Base-by-base conservation (phyloP, 306 rosid genomes). In the Quercus parvula region DNA sequence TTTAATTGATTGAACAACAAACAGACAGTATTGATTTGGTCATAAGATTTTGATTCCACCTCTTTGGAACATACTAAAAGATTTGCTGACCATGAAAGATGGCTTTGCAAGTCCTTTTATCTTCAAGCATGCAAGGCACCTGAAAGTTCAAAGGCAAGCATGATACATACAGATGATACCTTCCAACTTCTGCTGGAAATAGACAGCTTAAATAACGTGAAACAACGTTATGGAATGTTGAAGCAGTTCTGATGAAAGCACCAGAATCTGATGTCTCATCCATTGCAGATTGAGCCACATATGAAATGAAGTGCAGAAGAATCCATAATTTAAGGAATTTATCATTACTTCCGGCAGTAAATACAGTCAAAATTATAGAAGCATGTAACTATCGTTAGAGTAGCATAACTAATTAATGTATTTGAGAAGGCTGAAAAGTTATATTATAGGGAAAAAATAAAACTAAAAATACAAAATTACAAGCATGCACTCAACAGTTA, bases 41-140 rank as follows among this genome's bases (percentile, higher is more conserved):
- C 46, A 17, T 31, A 3, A 31, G 35, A 31, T 18, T 31, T 66
- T 33, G 49, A 31, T 30, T 33, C 71, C 25, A 66, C 17, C 71
- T 33, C 14, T 41, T 6, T 17, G 25, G 35, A 31, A 63, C 19
- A 14, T 63, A 30, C 17, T 3, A 31, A 1, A 12, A 18, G n/a
- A 66, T 30, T 33, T 46, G 19, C 51, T 66, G 6, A 66, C 25
- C 51, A 22, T 31, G 71, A 66, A 66, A 66, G n/a, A 66, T 66
- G 49, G 71, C 71, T 19, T 66, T 66, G 71, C 51, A 31, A 66
- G 71, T 8, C 71, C 71, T 66, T 64, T 66, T 12, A 31, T 31
- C 71, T 66, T 66, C 71, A 66, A 33, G 71, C 35, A 66, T 31
- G 51, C 24, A 67, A 67, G 71, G 71, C 71, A 41, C 46, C 46